Base-by-base conservation (phyloP, 202 grass and related monocot genomes). In the Dendrocalamus latiflorus region DNA sequence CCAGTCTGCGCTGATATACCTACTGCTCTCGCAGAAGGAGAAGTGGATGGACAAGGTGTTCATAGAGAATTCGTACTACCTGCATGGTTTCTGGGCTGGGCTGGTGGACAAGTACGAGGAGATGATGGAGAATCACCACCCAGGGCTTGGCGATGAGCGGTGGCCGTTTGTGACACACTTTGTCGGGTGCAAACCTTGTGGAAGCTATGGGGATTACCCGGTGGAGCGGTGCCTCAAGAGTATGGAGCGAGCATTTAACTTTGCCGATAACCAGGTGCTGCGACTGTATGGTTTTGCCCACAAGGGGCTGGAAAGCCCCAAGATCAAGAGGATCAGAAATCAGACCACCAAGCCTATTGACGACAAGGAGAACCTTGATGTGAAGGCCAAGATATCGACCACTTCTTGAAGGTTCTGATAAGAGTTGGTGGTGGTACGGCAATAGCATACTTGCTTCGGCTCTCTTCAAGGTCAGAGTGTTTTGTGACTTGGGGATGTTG, bases 151-250 rank as follows among this genome's bases (percentile, higher is more conserved):
- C 14, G 93, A 98, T 5, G 96, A 95, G 89, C 87, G 93, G 44
- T 98, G 96, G 96, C 93, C 96, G 4, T 98, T 98, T 3, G 89
- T 98, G 11, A 98, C 96, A 1, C 96, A 98, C 49, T 98, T 98
- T 77, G 96, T 98, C 0, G 96, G 96, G 41, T 95, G 96, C 85
- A 98, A 98, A 80, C 96, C 93, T 1, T 95, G 96, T 13, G 91
- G 96, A 37, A 98, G 93, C 82, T 98, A 95, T 21, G 96, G 93
- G 2, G 96, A 98, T 91, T 98, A 98, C 51, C 91, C 93, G 1
- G 85, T 78, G 20, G 93, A 95, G 83, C 86, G 87, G 66, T 98
- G 96, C 70, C 85, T 98, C 78, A 92, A 61, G 69, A 95, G 91
- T 63, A 95, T 98, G 96, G 96, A 98, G 85, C 85, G 96, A 70